Evolutionary conservation across 306 rosid species (phyloP), one percentile per base, ranked within the genome.

Genomic region (Lupinus albus): DNA sequence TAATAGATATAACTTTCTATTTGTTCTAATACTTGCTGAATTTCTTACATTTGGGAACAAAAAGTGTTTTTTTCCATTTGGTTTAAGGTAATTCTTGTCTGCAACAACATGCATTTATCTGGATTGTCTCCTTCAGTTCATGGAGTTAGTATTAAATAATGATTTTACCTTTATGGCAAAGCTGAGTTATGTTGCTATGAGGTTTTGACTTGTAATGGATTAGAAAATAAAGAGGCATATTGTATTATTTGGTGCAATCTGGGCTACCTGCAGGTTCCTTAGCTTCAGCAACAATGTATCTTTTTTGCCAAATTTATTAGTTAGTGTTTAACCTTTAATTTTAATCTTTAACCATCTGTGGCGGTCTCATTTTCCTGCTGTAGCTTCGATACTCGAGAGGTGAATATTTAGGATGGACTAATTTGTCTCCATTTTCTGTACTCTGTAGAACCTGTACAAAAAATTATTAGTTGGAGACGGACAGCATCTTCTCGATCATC

Each of bases 381-480:
- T 11, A 12, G 44, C 67, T 58, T 38, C 25, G 11, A 44, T 50
- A 67, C 28, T 12, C 56, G 9, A 32, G 46, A 49, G 57, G 47
- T 67, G 36, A 48, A 47, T 51, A 33, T 10, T 36, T 28, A 1
- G 11, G 52, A 63, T 39, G 48, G 72, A 46, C 74, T 73, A 73
- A 81, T 14, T 45, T 73, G 28, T 17, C 9, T 8, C 64, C 20
- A 65, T 63, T 61, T 67, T 74, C 18, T 72, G 59, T 49, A 78
- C 65, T 74, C 30, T 72, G 59, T 49, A 78, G 82, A 78, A 61
- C 82, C 82, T 33, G 71, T 38, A 32, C 86, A 81, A 13, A 90
- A 90, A 78, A 80, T 90, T 55, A 93, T 90, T 61, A 90, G 90
- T 8, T 90, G 99, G 99, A 93, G 85, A 72, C 73, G 99, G 68